A percentile compares a stretch with the other conserved stretches of the same genome.
phyloP scores from a whole-genome alignment of 1,139 yeast genomes.

The Kurtzmaniella quercitrusa region DNA sequence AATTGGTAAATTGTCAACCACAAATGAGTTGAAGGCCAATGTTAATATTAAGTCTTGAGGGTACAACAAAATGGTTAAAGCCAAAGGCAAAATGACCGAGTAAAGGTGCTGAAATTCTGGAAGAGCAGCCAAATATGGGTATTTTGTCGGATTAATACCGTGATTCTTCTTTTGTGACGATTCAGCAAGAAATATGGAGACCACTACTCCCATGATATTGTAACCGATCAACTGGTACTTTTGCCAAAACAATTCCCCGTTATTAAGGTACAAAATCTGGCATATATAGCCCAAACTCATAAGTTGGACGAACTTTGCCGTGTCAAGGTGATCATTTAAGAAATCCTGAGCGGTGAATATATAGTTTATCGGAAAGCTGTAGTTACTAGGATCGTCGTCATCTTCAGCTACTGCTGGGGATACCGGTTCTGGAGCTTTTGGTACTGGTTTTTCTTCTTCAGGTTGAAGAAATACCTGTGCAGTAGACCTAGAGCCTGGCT shows the following conservation, averaged over 20 bases:
- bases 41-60: conserved; percentile 27
- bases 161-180: conserved; percentile 18
- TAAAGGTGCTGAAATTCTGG: conserved; percentile 41
- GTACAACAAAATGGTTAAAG: conserved; percentile 19
- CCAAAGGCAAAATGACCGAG: conserved; percentile 31
- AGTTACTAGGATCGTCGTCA: conserved; percentile 17
- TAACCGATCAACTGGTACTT: conserved; percentile 27
- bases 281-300: conserved; percentile 26
- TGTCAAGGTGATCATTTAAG: conserved; percentile 31
- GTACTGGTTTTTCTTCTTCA: neutral
- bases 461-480: conserved; percentile 1
- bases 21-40: conserved; percentile 34
- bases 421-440: neutral
- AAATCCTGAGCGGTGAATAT: conserved; percentile 37
- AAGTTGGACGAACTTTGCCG: conserved; percentile 31
- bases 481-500: conserved; percentile 1
- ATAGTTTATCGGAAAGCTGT: conserved; percentile 24
- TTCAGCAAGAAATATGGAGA: conserved; percentile 29
- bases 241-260: conserved; percentile 16
- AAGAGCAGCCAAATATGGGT: conserved; percentile 15
- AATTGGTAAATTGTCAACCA: conserved; percentile 31
- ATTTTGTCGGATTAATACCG: conserved; percentile 12
- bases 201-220: conserved; percentile 31
- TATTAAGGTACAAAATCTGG: conserved; percentile 28
- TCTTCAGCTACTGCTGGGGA: conserved; percentile 3